A percentile compares a stretch with the other conserved stretches of the same genome.
Conservation (phyloP, 805 yeast species). For the Komagataella pastoris region DNA sequence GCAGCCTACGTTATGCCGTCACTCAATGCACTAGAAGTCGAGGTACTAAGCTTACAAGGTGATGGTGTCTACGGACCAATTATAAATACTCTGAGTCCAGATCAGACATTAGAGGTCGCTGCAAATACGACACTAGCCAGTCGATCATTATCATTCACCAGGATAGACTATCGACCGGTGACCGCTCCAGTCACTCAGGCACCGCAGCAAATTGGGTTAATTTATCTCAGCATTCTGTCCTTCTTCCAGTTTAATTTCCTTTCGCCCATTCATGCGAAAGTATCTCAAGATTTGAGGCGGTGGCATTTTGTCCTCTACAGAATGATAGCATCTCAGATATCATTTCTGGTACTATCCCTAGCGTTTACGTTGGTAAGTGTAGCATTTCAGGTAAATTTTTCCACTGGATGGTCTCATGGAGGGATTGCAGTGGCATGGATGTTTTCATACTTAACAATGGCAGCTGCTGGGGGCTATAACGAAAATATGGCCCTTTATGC, state of each 20-base stretch:
- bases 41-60: background rate
- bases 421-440: constrained; percentile 55
- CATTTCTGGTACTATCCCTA: constrained; percentile 40
- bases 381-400: constrained; percentile 51
- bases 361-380: constrained; percentile 47
- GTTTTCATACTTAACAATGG: constrained; percentile 45
- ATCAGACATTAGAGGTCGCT: background rate
- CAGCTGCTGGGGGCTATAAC: constrained; percentile 58
- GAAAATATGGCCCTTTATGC: constrained; percentile 45
- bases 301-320: constrained; percentile 38
- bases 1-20: background rate
- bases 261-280: constrained; percentile 32
- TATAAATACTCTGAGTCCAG: background rate
- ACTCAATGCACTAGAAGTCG: background rate
- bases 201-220: constrained; percentile 59
- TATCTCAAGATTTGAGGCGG: constrained; percentile 31
- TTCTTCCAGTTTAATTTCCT: constrained; percentile 55
- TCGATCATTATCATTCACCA: constrained; percentile 10
- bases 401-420: constrained; percentile 28
- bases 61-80: background rate
- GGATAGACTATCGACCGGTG: constrained; percentile 38
- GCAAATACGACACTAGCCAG: constrained; percentile 1
- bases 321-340: constrained; percentile 29
- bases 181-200: constrained; percentile 36
- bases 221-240: constrained; percentile 51